Conservation (phyloP, 257 asterid genomes). For the Solanum sparsipilum region DNA sequence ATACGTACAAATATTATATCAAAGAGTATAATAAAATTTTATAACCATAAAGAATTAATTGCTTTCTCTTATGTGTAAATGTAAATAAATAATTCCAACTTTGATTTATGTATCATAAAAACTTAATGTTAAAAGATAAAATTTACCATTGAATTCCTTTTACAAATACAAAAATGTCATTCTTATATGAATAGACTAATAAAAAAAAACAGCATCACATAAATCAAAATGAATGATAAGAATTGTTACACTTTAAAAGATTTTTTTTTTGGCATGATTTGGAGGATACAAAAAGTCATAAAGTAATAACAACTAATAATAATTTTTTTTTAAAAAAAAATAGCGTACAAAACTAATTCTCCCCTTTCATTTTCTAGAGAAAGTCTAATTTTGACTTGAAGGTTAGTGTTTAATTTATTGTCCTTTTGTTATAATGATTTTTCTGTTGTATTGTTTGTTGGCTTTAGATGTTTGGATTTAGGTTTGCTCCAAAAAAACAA, state of each 20-base stretch:
- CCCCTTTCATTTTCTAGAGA: neutral
- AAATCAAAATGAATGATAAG: too few relatives aligned
- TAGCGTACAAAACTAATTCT: neutral
- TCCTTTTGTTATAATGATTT: neutral
- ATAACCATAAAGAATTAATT: too few relatives aligned
- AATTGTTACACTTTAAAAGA: too few relatives aligned
- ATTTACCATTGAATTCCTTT: neutral
- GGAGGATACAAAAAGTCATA: too few relatives aligned
- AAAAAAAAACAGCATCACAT: too few relatives aligned
- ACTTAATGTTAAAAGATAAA: too few relatives aligned
- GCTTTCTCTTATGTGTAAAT: neutral
- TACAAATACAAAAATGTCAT: too few relatives aligned
- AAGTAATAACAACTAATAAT: too few relatives aligned
- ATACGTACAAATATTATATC: neutral
- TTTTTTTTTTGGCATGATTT: too few relatives aligned
- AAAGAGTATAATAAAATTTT: neutral
- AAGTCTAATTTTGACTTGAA: neutral
- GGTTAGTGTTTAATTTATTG: neutral
- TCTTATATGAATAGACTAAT: too few relatives aligned
- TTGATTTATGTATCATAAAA: neutral
- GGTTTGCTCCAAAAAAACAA: neutral
- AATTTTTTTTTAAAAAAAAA: too few relatives aligned
- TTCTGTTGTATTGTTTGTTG: neutral
- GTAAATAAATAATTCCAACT: neutral
- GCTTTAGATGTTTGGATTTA: neutral